A percentile compares a stretch with the other conserved stretches of the same genome.
Evolutionary conservation across 1,284 basidiomycete genomes (phyloP).

Genomic region (Boletus hoseneyae): DNA sequence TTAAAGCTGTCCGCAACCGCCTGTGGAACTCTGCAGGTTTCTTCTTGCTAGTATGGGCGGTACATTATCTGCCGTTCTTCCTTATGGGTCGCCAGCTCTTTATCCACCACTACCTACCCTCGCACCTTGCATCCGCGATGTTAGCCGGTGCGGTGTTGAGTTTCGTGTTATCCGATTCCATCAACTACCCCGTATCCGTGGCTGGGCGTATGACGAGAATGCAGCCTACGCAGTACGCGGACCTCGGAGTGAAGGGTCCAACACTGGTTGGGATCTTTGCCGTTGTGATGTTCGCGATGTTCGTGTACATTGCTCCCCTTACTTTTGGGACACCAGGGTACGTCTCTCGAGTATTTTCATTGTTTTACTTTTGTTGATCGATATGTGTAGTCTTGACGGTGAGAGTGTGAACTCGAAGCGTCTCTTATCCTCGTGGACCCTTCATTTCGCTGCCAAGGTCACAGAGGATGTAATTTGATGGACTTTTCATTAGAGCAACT

Average conservation of each 20-base stretch:
- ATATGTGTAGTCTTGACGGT: constrained; percentile 59
- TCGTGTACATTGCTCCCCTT: constrained; percentile 77
- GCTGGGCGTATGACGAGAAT: constrained; percentile 58
- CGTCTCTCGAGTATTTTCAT: constrained; percentile 33
- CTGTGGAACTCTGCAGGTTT: constrained; percentile 95
- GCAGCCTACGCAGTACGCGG: constrained; percentile 63
- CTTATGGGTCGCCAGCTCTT: constrained; percentile 96
- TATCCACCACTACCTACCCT: constrained; percentile 97
- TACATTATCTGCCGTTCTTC: constrained; percentile 98
- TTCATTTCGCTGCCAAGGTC: constrained; percentile 79
- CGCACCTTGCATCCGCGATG: constrained; percentile 87
- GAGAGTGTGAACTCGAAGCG: constrained; percentile 70
- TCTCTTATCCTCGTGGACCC: constrained; percentile 73
- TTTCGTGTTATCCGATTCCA: constrained; percentile 87
- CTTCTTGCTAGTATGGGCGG: constrained; percentile 92
- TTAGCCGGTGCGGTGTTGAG: constrained; percentile 90
- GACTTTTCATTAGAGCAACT: constrained; percentile 17
- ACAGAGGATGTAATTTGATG: constrained; percentile 38
- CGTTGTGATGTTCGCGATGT: constrained; percentile 64
- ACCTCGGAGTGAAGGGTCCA: constrained; percentile 68
- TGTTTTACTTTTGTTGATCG: constrained; percentile 9
- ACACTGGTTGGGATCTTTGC: constrained; percentile 59
- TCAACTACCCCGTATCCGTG: constrained; percentile 89
- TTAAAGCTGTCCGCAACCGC: constrained; percentile 80
- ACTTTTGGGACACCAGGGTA: constrained; percentile 93